A percentile compares a stretch with the other conserved stretches of the same genome.
phyloP scores from a whole-genome alignment of 2,329 filamentous ascomycete species.

The Fusarium sterilihyphosum region DNA sequence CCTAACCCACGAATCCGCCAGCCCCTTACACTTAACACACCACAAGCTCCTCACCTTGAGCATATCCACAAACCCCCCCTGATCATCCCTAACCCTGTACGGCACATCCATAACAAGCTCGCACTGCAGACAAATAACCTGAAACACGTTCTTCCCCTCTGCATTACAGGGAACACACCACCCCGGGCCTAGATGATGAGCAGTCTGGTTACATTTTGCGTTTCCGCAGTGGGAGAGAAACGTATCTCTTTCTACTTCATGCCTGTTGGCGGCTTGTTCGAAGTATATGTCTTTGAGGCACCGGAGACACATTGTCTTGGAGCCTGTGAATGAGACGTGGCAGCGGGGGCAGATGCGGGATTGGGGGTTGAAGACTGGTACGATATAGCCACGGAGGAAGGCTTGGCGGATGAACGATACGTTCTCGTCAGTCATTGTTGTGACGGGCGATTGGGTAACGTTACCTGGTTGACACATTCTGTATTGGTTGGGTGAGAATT shows the following conservation, averaged over 20 bases:
- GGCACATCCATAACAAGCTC: constrained; percentile 8
- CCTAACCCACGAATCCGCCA: constrained; percentile 24
- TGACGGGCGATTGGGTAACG: background rate
- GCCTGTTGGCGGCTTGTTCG: background rate
- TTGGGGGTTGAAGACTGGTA: constrained; percentile 2
- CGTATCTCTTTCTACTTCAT: background rate
- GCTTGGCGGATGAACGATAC: constrained; percentile 2
- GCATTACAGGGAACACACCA: constrained; percentile 34
- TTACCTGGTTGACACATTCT: constrained; percentile 4
- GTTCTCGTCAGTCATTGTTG: background rate
- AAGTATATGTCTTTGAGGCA: constrained; percentile 4
- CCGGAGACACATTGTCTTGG: background rate
- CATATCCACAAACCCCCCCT: constrained; percentile 28
- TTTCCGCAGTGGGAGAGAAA: constrained; percentile 1
- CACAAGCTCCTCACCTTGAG: constrained; percentile 26
- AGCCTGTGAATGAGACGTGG: background rate
- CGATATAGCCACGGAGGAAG: constrained; percentile 18
- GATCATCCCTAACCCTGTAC: constrained; percentile 1
- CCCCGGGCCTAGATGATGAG: constrained; percentile 31
- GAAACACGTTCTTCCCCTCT: background rate
- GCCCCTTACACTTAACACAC: constrained; percentile 26
- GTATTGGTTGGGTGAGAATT: background rate
- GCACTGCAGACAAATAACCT: constrained; percentile 26
- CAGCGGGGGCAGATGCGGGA: constrained; percentile 13
- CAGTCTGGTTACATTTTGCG: background rate